A percentile compares a stretch with the other conserved stretches of the same genome.
Conservation (phyloP, 2,329 filamentous ascomycete genomes). For the Thyridium curvatum region DNA sequence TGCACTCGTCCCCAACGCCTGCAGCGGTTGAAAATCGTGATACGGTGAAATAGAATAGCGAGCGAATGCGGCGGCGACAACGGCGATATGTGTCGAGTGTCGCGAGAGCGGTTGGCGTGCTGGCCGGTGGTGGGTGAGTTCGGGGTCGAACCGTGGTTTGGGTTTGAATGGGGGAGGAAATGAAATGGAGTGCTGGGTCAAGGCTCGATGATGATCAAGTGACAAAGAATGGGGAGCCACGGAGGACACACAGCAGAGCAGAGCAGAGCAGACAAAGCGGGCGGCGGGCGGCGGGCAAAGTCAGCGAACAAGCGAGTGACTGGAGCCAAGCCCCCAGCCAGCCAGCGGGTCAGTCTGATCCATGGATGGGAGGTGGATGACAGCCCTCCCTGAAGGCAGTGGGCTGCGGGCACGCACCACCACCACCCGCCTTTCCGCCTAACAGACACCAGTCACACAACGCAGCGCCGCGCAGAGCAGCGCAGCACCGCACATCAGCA, state of each 20-base stretch:
- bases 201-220: slow-evolving; percentile 3
- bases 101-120: background rate
- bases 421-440: no score
- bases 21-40: slow-evolving; percentile 1
- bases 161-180: background rate
- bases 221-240: background rate
- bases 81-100: slow-evolving; percentile 1
- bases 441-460: no score
- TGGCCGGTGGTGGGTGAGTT: background rate
- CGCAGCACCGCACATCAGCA: no score
- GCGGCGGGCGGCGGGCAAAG: slow-evolving; percentile 3
- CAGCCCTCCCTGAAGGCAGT: background rate
- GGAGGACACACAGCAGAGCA: no score
- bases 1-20: slow-evolving; percentile 15
- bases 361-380: slow-evolving; percentile 1
- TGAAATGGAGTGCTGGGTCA: background rate
- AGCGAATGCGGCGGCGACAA: background rate
- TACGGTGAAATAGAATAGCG: background rate
- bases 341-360: background rate
- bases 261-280: background rate
- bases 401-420: no score
- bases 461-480: no score
- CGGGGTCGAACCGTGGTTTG: background rate
- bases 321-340: slow-evolving; percentile 3
- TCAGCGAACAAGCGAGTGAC: slow-evolving; percentile 8